Percentiles rank a stretch among this genome's conserved stretches.
These are phyloP conservation scores for Teratosphaeria zuluensis DNA, from an alignment of 2,329 filamentous ascomycete species.

Conservation along the genomic window DNA sequence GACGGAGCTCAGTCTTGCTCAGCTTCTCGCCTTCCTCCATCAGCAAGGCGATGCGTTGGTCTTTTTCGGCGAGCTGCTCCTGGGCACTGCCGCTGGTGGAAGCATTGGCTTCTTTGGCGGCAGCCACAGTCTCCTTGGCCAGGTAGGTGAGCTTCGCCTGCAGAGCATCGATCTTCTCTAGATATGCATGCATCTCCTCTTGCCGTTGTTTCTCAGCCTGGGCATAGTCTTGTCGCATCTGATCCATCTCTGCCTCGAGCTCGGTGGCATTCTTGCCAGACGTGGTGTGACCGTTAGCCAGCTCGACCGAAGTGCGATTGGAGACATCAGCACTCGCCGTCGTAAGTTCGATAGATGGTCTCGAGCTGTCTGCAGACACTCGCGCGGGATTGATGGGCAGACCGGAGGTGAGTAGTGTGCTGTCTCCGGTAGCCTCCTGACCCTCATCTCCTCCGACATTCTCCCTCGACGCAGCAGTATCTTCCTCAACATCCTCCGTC, in stretches of 20 bases:
- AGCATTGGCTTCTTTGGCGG: constrained; percentile 60
- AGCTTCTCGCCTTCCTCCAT: constrained; percentile 89
- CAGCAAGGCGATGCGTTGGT: constrained; percentile 78
- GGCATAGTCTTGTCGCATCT: constrained; percentile 42
- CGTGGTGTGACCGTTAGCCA: constrained; percentile 16
- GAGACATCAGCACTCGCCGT: constrained; percentile 4
- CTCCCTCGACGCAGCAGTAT: background rate
- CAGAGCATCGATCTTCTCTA: constrained; percentile 84
- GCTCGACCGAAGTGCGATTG: background rate
- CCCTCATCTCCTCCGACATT: background rate
- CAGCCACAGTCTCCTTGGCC: constrained; percentile 66
- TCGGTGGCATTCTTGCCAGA: constrained; percentile 25
- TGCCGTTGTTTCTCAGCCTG: constrained; percentile 53
- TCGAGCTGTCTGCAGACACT: constrained; percentile 20
- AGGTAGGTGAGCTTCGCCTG: constrained; percentile 87
- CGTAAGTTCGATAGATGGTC: constrained; percentile 14
- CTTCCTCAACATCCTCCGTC: constrained; percentile 1
- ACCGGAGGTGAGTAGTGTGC: constrained; percentile 19
- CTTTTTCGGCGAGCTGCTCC: constrained; percentile 77
- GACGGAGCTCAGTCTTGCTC: constrained; percentile 75
- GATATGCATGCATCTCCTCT: constrained; percentile 72
- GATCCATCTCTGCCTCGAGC: constrained; percentile 37
- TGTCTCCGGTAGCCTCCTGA: background rate
- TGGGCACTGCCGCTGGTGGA: constrained; percentile 58
- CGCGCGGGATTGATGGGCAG: constrained; percentile 27